These are phyloP conservation scores for Fusarium sp. DNA, from an alignment of 2,329 filamentous ascomycete species.

Conservation along the genomic window DNA sequence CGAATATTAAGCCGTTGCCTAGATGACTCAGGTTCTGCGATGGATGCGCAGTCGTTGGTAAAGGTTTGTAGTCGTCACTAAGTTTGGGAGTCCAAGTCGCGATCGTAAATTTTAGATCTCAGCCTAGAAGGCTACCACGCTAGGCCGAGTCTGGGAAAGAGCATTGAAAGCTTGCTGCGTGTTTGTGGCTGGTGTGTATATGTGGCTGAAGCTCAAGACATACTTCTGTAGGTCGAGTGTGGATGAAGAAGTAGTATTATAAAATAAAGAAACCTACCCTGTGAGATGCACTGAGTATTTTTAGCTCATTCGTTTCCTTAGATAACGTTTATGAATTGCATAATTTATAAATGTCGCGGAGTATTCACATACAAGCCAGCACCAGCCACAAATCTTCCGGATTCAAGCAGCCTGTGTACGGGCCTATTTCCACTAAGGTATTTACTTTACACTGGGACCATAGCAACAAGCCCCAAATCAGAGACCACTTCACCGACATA, in stretches of 20 bases:
- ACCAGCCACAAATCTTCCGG: slow-evolving; percentile 32
- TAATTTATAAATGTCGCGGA: background rate
- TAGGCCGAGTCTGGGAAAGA: slow-evolving; percentile 31
- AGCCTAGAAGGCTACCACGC: slow-evolving; percentile 43
- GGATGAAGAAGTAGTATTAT: background rate
- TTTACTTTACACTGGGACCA: slow-evolving; percentile 35
- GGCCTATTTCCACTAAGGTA: slow-evolving; percentile 26
- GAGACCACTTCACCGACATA: slow-evolving; percentile 27
- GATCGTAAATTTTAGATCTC: slow-evolving; percentile 57
- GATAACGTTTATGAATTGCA: background rate
- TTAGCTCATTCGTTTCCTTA: no score
- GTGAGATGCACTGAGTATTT: background rate
- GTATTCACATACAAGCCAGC: background rate
- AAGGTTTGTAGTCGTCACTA: slow-evolving; percentile 40
- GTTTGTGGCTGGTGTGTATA: slow-evolving; percentile 32
- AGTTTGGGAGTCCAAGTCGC: slow-evolving; percentile 43
- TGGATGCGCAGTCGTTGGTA: slow-evolving; percentile 46
- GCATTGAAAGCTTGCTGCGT: slow-evolving; percentile 9
- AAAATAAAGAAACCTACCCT: background rate
- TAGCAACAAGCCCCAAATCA: slow-evolving; percentile 23
- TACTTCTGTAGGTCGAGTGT: no score
- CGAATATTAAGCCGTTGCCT: slow-evolving; percentile 30
- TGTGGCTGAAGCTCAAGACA: slow-evolving; percentile 30
- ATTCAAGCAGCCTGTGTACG: slow-evolving; percentile 22
- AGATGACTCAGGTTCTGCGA: slow-evolving; percentile 43